phyloP scores from a whole-genome alignment of 257 asterid genomes.

The Solanum clarkiae region DNA sequence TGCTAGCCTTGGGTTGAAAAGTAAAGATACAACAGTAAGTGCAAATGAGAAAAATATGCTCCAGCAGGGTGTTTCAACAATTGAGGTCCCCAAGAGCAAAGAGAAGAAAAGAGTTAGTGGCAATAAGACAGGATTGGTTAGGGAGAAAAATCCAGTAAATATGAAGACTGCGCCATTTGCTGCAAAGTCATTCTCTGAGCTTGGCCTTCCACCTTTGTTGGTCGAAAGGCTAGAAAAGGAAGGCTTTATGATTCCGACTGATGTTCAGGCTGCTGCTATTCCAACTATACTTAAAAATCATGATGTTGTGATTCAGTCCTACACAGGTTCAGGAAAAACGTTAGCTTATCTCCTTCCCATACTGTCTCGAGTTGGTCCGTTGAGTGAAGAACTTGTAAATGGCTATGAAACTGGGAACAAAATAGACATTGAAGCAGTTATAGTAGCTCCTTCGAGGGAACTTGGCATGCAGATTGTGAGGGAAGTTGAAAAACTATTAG shows the following conservation, averaged over 20 bases:
- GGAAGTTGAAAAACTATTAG: constrained; percentile 81
- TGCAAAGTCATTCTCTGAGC: constrained; percentile 72
- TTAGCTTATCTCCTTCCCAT: constrained; percentile 95
- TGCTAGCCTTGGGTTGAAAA: constrained; percentile 52
- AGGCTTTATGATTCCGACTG: constrained; percentile 79
- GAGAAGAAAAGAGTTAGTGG: constrained; percentile 24
- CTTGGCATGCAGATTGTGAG: constrained; percentile 98
- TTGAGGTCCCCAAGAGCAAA: constrained; percentile 48
- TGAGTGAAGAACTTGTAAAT: constrained; percentile 22
- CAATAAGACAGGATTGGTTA: constrained; percentile 10
- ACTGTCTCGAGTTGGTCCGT: constrained; percentile 55
- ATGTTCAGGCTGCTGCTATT: constrained; percentile 89
- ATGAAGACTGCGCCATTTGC: constrained; percentile 60
- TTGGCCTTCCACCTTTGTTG: constrained; percentile 62
- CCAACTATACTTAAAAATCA: constrained; percentile 65
- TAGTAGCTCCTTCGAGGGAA: constrained; percentile 98
- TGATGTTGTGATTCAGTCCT: constrained; percentile 87
- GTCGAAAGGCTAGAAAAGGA: constrained; percentile 66
- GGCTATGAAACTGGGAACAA: constrained; percentile 18
- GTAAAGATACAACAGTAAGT: constrained; percentile 8
- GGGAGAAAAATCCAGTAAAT: constrained; percentile 29
- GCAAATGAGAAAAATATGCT: constrained; percentile 46
- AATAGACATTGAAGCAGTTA: constrained; percentile 59
- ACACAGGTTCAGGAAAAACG: constrained; percentile 97
- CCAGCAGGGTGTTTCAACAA: constrained; percentile 35